Percentiles rank a stretch among this genome's conserved stretches.
These are phyloP conservation scores for Neurospora sp. DNA, from an alignment of 495 filamentous ascomycete genomes.

Conservation along the genomic window DNA sequence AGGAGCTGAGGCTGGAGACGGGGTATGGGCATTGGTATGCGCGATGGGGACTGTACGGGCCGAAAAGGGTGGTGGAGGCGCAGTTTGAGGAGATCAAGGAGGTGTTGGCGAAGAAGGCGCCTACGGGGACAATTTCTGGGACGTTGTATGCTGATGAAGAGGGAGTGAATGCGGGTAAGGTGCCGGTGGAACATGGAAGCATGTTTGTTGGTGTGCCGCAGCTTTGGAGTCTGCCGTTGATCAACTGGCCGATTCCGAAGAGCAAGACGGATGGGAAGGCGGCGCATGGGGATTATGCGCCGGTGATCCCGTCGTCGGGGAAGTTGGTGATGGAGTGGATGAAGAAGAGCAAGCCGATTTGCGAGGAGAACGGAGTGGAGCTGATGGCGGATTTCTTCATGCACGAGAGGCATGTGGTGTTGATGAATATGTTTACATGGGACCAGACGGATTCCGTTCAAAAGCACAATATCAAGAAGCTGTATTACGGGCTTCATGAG, in stretches of 20 bases:
- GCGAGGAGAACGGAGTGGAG: slow-evolving; percentile 32
- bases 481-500: slow-evolving; percentile 27
- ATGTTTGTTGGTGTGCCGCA: slow-evolving; percentile 31
- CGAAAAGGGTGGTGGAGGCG: slow-evolving; percentile 32
- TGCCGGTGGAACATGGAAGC: slow-evolving; percentile 25
- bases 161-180: slow-evolving; percentile 28
- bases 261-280: slow-evolving; percentile 19
- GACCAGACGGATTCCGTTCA: slow-evolving; percentile 29
- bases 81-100: slow-evolving; percentile 37
- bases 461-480: slow-evolving; percentile 15
- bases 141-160: slow-evolving; percentile 27
- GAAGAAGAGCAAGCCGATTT: slow-evolving; percentile 24
- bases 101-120: slow-evolving; percentile 21
- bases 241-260: slow-evolving; percentile 27
- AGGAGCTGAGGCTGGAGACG: slow-evolving; percentile 33
- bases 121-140: slow-evolving; percentile 27
- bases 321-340: slow-evolving; percentile 31
- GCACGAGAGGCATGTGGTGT: slow-evolving; percentile 32
- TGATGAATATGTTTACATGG: slow-evolving; percentile 36
- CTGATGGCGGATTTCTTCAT: slow-evolving; percentile 36
- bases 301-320: slow-evolving; percentile 31
- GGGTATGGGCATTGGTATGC: slow-evolving; percentile 37
- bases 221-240: slow-evolving; percentile 33
- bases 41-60: slow-evolving; percentile 38
- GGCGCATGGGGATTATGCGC: slow-evolving; percentile 35